Evolutionary conservation across 2,329 filamentous ascomycete genomes (phyloP), one percentile per base, ranked within the genome.

Genomic region (Fulvia fulva): DNA sequence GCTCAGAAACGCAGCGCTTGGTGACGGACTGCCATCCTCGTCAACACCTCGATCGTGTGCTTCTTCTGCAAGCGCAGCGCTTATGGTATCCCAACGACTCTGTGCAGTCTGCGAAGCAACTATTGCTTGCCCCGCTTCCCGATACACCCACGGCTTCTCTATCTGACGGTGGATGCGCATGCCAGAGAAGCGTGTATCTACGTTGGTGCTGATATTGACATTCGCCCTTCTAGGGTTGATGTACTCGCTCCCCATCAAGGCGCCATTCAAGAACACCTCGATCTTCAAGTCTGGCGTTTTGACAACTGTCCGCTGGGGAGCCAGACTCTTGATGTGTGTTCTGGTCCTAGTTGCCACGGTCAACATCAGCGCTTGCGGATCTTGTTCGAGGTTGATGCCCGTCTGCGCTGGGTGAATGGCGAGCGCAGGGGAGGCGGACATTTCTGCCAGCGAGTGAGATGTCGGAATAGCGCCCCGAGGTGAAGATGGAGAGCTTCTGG

Each of bases 211-310:
- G 16, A 14, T 53, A 34, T 3, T 53, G 51, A 25, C 57, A 53
- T 12, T 28, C 19, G 28, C 57, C 56, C 51, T 55, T 59, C 12
- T 51, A 55, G 55, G 52, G 26, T 66, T 67, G 49, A 68, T 37
- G 37, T 61, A 67, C 28, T 56, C 55, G 26, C 61, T 41, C n/a
- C 64, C 68, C 3, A 71, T 70, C 7, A 80, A 68, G 28, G 73
- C 65, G 37, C 79, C 78, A 55, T 81, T 80, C 64, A 78, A 69
- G 62, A 77, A 76, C 3, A 80, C 72, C n/a, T 80, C 78, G 45
- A 80, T 71, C 63, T 78, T 79, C 52, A 80, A 58, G 32, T 77
- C 61, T n/a, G 47, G 21, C 9, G 44, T 25, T 12, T 25, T 47
- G 12, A 41, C 37, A n/a, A 41, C n/a, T 7, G 14, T n/a, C 37